Conservation (phyloP, 257 asterid species). For the Petrea volubilis region DNA sequence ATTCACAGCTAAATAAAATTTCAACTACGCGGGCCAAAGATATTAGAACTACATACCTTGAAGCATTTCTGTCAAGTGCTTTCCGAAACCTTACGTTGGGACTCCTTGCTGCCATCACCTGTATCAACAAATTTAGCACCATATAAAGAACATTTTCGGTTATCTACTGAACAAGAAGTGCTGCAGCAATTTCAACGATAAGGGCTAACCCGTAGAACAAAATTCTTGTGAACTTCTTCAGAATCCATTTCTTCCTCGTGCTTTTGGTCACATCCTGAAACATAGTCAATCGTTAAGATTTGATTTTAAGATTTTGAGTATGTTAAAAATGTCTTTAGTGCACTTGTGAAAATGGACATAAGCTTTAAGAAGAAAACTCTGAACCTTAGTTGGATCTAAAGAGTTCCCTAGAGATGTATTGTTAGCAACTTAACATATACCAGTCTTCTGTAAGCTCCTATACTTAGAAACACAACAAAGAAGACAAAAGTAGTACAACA, state of each 20-base stretch:
- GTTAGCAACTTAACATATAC: not conserved
- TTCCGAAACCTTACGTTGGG: slow-evolving; percentile 75
- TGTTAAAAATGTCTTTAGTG: not conserved
- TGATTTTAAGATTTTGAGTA: not conserved
- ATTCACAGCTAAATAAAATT: not conserved
- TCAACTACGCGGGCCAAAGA: not conserved
- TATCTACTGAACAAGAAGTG: not conserved
- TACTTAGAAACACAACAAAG: not conserved
- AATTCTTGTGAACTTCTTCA: slow-evolving; percentile 74
- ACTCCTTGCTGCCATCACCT: slow-evolving; percentile 99
- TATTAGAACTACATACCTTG: slow-evolving; percentile 41
- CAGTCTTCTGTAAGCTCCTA: not conserved
- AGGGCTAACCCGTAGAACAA: slow-evolving; percentile 83
- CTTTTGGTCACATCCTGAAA: slow-evolving; percentile 86
- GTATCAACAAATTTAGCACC: slow-evolving; percentile 17
- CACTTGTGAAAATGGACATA: not conserved
- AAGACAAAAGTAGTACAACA: not conserved
- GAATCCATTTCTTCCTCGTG: slow-evolving; percentile 95
- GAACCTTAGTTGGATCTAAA: not conserved
- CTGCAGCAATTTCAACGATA: not conserved
- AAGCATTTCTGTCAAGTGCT: slow-evolving; percentile 64
- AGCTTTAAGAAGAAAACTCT: not conserved
- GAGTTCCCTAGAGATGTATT: not conserved
- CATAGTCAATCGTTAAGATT: slow-evolving; percentile 10
- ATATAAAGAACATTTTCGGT: not conserved